These are phyloP conservation scores for Hygrocybe punicea DNA, from an alignment of 768 basidiomycete species.

Conservation along the genomic window DNA sequence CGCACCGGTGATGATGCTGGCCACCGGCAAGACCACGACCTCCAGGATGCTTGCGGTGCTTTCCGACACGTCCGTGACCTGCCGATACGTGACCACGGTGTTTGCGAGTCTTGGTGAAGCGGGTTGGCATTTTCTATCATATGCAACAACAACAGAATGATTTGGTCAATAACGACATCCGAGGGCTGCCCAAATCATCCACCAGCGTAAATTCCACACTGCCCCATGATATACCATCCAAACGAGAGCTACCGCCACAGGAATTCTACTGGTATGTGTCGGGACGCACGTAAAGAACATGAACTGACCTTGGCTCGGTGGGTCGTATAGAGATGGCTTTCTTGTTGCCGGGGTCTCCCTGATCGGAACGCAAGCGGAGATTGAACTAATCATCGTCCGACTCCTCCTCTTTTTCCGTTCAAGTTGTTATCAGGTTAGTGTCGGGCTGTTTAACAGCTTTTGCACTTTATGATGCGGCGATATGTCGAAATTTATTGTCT, in stretches of 20 bases:
- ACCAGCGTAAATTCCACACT: not conserved
- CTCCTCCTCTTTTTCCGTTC: too few relatives aligned
- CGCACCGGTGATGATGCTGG: conserved; percentile 96
- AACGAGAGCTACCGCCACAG: not conserved
- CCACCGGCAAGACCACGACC: conserved; percentile 99
- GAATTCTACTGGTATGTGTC: not conserved
- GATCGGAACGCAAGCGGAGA: not conserved
- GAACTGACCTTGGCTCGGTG: not conserved
- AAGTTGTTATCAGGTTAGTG: too few relatives aligned
- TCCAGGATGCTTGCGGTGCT: conserved; percentile 99
- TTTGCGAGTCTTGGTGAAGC: conserved; percentile 95
- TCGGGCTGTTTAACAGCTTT: too few relatives aligned
- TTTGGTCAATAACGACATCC: conserved; percentile 45
- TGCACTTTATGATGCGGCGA: conserved; percentile 27
- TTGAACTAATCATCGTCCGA: too few relatives aligned
- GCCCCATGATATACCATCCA: not conserved
- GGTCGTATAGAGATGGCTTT: not conserved
- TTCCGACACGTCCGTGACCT: conserved; percentile 99
- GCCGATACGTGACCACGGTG: conserved; percentile 99
- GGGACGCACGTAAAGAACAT: not conserved
- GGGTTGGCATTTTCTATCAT: conserved; percentile 81
- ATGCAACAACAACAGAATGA: too few relatives aligned
- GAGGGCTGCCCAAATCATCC: conserved; percentile 37
- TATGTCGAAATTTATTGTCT: conserved; percentile 69
- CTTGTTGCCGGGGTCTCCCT: not conserved